Evolutionary conservation across 805 yeast genomes (phyloP), one percentile per base, ranked within the genome.

Genomic region (Blastobotrys terrestris): DNA sequence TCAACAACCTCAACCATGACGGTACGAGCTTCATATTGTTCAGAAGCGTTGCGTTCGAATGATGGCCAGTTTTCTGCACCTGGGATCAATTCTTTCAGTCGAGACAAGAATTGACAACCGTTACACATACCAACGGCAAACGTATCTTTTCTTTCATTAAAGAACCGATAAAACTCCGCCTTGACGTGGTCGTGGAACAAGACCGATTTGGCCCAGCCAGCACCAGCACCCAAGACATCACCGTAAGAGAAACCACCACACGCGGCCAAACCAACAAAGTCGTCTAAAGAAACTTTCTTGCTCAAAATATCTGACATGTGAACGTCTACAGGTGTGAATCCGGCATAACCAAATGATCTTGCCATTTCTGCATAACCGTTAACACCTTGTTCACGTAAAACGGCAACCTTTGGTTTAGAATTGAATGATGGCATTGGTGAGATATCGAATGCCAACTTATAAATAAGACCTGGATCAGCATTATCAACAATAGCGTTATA

Each of bases 231-330:
- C 55, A 94, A 76, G 48, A 94, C 99, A 72, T 94, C 99, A 77
- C 99, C 99, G 66, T 91, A 94, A 1, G 97, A 89, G 77, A 94
- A 94, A 14, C 99, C 99, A 71, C 99, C 99, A 73, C 99, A 95
- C 2, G 98, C 98, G 44, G 97, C 98, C 47, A 94, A 63, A 57
- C 99, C 99, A 48, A 84, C 88, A 70, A 94, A 94, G 45, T 81
- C 85, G 63, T 81, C 84, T 58, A 94, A 76, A 16, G 82, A 68
- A 39, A 85, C 85, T 62, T 75, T 77, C 44, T 95, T 95, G 40
- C 77, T 72, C 57, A 91, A 72, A 54, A 94, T 79, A 68, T 94
- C 99, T 18, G 95, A 81, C 99, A 94, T 94, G 65, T 95, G 97
- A 42, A 94, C 96, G 70, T 94, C 99, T 55, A 87, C 81, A n/a